Percentiles rank a stretch among this genome's conserved stretches.
These are phyloP conservation scores for Carex scoparia DNA, from an alignment of 176 grass and related monocot species.

Conservation along the genomic window DNA sequence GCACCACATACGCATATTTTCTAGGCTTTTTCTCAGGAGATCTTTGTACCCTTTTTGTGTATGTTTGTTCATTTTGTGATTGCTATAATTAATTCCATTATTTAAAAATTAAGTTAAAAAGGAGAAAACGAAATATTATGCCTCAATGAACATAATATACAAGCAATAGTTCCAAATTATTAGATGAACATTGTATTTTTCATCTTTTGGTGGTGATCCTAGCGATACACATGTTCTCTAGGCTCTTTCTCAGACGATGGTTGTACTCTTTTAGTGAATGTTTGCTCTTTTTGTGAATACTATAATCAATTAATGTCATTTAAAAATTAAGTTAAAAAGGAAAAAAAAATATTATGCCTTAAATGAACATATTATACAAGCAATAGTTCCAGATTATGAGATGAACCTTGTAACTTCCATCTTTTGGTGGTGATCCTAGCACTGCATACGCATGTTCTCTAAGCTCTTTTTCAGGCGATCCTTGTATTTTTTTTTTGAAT, in stretches of 20 bases:
- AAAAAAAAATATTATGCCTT: background rate
- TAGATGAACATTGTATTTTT: background rate
- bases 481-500: background rate
- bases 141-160: background rate
- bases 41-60: background rate
- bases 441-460: background rate
- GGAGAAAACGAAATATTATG: background rate
- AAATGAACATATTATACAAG: background rate
- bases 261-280: background rate
- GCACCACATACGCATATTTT: background rate
- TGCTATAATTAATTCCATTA: background rate
- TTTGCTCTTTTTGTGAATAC: background rate
- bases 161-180: background rate
- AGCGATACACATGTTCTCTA: background rate
- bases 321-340: background rate
- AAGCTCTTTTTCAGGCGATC: background rate
- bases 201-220: slow-evolving; percentile 4
- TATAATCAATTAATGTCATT: background rate
- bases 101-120: background rate
- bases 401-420: background rate
- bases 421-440: slow-evolving; percentile 2
- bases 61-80: background rate
- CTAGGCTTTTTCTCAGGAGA: background rate
- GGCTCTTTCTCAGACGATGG: background rate
- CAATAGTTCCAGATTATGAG: background rate